Evolutionary conservation across 352 stramenopile species (phyloP).

Genomic region (Thraustochytrium aureum): DNA sequence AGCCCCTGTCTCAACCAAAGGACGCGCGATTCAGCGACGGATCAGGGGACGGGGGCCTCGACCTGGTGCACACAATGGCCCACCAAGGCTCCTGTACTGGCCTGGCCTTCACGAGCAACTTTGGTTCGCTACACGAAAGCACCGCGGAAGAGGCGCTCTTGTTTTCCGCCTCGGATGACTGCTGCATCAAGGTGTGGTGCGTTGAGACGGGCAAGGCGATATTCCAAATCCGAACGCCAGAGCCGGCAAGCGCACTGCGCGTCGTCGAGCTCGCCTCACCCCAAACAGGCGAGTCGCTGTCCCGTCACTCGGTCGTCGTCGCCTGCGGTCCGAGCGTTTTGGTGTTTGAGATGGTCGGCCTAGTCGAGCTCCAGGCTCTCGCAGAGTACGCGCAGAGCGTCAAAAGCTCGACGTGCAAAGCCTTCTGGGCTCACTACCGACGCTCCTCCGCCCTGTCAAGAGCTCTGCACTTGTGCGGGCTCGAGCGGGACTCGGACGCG

Average conservation of each 20-base stretch:
- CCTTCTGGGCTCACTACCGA: slow-evolving; percentile 20
- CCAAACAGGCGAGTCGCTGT: background rate
- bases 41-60: background rate
- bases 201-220: background rate
- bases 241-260: background rate
- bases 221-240: slow-evolving; percentile 6
- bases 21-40: background rate
- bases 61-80: background rate
- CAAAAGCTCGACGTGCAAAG: slow-evolving; percentile 13
- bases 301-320: slow-evolving; percentile 2
- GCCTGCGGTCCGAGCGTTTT: background rate
- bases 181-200: slow-evolving; percentile 19
- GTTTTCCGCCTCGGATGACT: slow-evolving; percentile 16
- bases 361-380: slow-evolving; percentile 44
- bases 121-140: background rate
- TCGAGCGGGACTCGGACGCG: background rate
- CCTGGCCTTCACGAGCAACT: background rate
- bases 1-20: background rate
- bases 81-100: background rate
- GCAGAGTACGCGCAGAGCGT: slow-evolving; percentile 15
- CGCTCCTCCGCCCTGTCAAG: background rate
- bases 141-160: background rate
- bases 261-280: background rate
- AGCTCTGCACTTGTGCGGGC: background rate
- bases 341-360: slow-evolving; percentile 9